Percentiles rank a stretch among this genome's conserved stretches.
phyloP scores from a whole-genome alignment of 169 alveolate species.

The Plasmodium adleri region DNA sequence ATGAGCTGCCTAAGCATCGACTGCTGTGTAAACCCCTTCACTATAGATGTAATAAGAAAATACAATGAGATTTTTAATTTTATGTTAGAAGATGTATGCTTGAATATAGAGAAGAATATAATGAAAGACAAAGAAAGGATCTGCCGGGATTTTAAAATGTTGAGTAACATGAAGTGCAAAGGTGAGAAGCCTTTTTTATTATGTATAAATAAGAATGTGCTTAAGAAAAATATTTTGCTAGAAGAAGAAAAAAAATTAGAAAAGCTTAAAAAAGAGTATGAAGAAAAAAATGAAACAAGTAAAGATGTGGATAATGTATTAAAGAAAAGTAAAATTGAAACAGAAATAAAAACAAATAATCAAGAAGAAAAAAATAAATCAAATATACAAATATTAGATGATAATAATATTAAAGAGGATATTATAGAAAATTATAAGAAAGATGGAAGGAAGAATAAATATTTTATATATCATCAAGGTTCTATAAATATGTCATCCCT shows the following conservation, averaged over 20 bases:
- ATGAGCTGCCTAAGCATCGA: conserved; percentile 55
- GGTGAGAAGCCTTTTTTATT: conserved; percentile 67
- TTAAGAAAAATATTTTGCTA: conserved; percentile 8
- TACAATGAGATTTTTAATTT: conserved; percentile 47
- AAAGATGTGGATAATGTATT: conserved; percentile 9
- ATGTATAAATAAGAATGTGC: conserved; percentile 42
- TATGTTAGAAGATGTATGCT: conserved; percentile 50
- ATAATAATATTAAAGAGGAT: neutral
- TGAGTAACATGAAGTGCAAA: conserved; percentile 43
- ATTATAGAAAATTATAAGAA: neutral
- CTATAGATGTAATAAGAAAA: conserved; percentile 35
- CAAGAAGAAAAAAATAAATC: neutral
- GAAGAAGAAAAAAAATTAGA: conserved; percentile 59
- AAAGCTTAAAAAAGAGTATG: conserved; percentile 37
- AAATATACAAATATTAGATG: neutral
- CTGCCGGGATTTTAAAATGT: conserved; percentile 62
- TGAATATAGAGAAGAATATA: conserved; percentile 43
- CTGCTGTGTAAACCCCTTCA: conserved; percentile 53
- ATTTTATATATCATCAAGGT: conserved; percentile 54
- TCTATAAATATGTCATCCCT: conserved; percentile 49
- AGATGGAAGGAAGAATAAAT: conserved; percentile 7
- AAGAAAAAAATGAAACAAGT: conserved; percentile 3
- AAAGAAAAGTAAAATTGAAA: conserved; percentile 34
- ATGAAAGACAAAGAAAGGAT: conserved; percentile 55
- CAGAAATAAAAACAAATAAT: conserved; percentile 20